Percentiles rank a stretch among this genome's conserved stretches.
phyloP scores from a whole-genome alignment of 2,329 filamentous ascomycete species.

The Rhinocladiella mackenziei region DNA sequence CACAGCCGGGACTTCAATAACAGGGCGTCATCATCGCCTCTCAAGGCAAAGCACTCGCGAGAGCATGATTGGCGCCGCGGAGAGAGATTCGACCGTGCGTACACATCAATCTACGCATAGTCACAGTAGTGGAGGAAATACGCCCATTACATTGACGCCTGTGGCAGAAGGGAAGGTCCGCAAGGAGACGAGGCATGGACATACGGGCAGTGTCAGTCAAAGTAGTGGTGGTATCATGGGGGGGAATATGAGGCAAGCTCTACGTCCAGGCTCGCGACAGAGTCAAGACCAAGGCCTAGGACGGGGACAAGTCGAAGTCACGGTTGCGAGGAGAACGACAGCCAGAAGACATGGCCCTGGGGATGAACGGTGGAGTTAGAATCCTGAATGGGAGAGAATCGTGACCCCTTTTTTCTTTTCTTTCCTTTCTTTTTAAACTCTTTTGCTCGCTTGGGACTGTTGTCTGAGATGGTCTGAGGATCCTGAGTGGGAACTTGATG shows the following conservation, averaged over 20 bases:
- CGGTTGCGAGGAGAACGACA: slow-evolving; percentile 19
- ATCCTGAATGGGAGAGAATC: too few species aligned
- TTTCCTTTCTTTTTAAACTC: too few species aligned
- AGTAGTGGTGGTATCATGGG: slow-evolving; percentile 3
- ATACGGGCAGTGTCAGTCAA: slow-evolving; percentile 16
- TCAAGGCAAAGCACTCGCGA: slow-evolving; percentile 29
- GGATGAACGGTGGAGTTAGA: slow-evolving; percentile 24
- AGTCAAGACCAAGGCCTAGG: slow-evolving; percentile 11
- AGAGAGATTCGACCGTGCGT: slow-evolving; percentile 9
- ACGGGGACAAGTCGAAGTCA: slow-evolving; percentile 22
- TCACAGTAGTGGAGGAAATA: slow-evolving; percentile 19
- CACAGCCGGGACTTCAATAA: slow-evolving; percentile 8
- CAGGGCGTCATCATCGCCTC: slow-evolving; percentile 24
- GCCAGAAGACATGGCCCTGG: slow-evolving; percentile 12
- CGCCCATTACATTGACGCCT: slow-evolving; percentile 21
- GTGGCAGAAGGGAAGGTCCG: slow-evolving; percentile 20
- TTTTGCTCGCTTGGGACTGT: too few species aligned
- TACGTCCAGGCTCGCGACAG: slow-evolving; percentile 6
- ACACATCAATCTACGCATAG: slow-evolving; percentile 9
- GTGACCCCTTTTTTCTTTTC: too few species aligned
- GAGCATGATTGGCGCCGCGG: slow-evolving; percentile 19
- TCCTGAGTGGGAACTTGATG: too few species aligned
- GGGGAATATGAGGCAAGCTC: not conserved
- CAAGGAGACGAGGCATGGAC: slow-evolving; percentile 18
- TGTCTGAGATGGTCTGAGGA: too few species aligned